Evolutionary conservation across 331 rosid species (phyloP).

Genomic region (Cucumis variabilis): DNA sequence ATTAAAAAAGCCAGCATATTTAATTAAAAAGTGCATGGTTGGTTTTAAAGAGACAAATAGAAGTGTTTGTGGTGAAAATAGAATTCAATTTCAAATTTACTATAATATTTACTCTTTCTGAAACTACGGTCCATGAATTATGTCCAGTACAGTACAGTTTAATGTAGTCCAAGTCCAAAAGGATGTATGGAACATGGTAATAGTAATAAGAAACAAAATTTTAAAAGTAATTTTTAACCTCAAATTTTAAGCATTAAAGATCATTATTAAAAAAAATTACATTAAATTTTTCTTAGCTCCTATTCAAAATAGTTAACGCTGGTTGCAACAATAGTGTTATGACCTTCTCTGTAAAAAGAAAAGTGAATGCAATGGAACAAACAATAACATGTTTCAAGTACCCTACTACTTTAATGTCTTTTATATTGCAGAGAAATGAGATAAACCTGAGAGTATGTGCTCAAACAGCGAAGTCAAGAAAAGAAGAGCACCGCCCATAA

Average conservation of each 20-base stretch:
- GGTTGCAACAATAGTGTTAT: background rate
- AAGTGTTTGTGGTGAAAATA: no score
- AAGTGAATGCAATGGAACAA: background rate
- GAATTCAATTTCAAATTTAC: no score
- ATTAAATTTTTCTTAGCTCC: no score
- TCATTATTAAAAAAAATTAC: background rate
- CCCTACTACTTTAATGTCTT: conserved; percentile 20
- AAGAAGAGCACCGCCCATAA: conserved; percentile 83
- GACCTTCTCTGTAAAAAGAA: background rate
- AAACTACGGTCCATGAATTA: no score
- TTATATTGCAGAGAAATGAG: conserved; percentile 36
- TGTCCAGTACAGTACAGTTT: no score
- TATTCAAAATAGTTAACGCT: no score
- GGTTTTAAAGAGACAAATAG: no score
- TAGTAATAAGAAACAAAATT: background rate
- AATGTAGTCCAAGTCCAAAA: no score
- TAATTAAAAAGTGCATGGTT: no score
- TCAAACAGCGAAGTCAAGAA: conserved; percentile 86
- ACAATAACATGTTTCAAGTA: background rate
- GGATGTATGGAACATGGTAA: no score
- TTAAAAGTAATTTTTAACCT: background rate
- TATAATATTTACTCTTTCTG: no score
- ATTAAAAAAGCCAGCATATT: no score
- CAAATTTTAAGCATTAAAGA: background rate
- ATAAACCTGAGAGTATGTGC: conserved; percentile 90